Evolutionary conservation across 2,329 filamentous ascomycete species (phyloP).

Genomic region (Colletotrichum caudatum): DNA sequence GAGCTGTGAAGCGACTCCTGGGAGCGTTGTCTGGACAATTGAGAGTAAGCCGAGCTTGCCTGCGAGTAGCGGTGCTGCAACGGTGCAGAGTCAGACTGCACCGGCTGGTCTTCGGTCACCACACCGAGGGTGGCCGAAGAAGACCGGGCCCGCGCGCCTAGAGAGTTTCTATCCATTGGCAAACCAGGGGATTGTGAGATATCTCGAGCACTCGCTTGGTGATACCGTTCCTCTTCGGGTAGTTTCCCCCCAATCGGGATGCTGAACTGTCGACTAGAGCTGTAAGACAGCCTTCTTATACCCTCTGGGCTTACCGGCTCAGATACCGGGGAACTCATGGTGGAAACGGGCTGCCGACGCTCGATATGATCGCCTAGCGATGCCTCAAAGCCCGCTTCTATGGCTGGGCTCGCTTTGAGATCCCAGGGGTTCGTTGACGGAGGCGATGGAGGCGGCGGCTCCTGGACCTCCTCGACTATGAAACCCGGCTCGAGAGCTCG

Average conservation of each 20-base stretch:
- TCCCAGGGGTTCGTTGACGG: conserved; percentile 40
- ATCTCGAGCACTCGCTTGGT: conserved; percentile 26
- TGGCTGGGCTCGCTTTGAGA: conserved; percentile 5
- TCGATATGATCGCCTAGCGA: conserved; percentile 9
- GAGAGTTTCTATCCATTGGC: not conserved
- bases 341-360: conserved; percentile 33
- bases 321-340: conserved; percentile 32
- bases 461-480: conserved; percentile 43
- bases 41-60: conserved; percentile 42
- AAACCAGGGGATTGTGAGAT: conserved; percentile 13
- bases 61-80: conserved; percentile 31
- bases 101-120: conserved; percentile 27
- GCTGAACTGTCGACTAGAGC: conserved; percentile 22
- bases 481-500: conserved; percentile 13
- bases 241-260: conserved; percentile 19
- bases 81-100: not conserved
- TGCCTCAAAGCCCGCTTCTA: conserved; percentile 11
- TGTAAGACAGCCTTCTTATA: conserved; percentile 15
- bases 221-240: conserved; percentile 38
- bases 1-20: conserved; percentile 54
- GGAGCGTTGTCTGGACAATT: conserved; percentile 48
- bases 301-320: conserved; percentile 25
- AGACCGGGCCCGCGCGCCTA: conserved; percentile 8
- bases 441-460: conserved; percentile 30
- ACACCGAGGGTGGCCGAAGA: conserved; percentile 16